Percentiles rank a stretch among this genome's conserved stretches.
phyloP scores from a whole-genome alignment of 78 protist genomes.

The Dictyostelium intermedium region DNA sequence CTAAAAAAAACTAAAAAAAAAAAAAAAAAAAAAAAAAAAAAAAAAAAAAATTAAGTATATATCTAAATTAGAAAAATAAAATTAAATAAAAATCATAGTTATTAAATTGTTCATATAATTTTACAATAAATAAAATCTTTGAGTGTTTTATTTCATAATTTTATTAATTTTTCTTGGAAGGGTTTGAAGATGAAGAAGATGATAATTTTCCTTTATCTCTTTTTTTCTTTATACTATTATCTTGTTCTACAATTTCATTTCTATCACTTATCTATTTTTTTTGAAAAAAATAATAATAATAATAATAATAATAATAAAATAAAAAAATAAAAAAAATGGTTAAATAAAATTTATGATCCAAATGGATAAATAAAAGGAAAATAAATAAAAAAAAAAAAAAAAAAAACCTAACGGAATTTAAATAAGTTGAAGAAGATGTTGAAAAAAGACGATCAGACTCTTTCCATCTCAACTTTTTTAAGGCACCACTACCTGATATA shows the following conservation, averaged over 20 bases:
- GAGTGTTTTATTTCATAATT: too few relatives aligned
- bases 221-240: not conserved
- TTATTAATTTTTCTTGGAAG: not conserved
- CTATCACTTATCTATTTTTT: not conserved
- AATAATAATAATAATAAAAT: not conserved
- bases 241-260: not conserved
- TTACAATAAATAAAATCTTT: not conserved
- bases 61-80: not conserved
- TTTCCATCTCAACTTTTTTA: slow-evolving; percentile 70
- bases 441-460: slow-evolving; percentile 62
- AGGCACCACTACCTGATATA: slow-evolving; percentile 81
- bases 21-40: not conserved
- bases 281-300: too few relatives aligned
- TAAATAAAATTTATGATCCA: too few relatives aligned
- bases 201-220: not conserved
- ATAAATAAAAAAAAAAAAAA: too few relatives aligned
- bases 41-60: too few relatives aligned
- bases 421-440: slow-evolving; percentile 34
- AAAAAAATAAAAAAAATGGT: too few relatives aligned
- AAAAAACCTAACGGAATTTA: slow-evolving; percentile 11
- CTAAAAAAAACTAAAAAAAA: too few relatives aligned
- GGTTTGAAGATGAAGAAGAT: not conserved
- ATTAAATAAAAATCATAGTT: too few relatives aligned
- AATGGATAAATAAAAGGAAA: too few relatives aligned
- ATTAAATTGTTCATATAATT: too few relatives aligned